A percentile compares a stretch with the other conserved stretches of the same genome.
Evolutionary conservation across 352 stramenopile species (phyloP).

Genomic region (Phytopythium aichiense): DNA sequence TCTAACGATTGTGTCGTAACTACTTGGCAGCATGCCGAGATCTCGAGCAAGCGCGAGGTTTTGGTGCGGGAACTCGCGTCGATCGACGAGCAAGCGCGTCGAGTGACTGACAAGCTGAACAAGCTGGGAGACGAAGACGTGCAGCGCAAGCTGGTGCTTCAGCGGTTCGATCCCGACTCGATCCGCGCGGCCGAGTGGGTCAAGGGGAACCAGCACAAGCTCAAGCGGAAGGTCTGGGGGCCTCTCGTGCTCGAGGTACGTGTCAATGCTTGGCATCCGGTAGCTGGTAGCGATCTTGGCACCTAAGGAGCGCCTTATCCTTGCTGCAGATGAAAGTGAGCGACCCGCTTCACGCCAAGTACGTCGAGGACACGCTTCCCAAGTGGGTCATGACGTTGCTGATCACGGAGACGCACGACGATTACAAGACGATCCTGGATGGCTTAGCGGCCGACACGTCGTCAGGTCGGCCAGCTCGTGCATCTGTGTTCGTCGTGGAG

Average conservation of each 20-base stretch:
- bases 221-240: constrained; percentile 80
- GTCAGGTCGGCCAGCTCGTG: constrained; percentile 46
- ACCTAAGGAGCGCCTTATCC: neutral
- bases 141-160: constrained; percentile 55
- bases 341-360: constrained; percentile 75
- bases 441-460: constrained; percentile 48
- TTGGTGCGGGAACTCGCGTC: constrained; percentile 38
- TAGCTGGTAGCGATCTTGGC: neutral
- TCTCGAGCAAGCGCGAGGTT: constrained; percentile 62
- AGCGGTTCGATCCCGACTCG: constrained; percentile 58
- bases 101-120: constrained; percentile 47
- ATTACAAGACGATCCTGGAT: constrained; percentile 75
- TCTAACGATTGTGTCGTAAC: neutral
- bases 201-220: constrained; percentile 54
- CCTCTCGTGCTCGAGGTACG: constrained; percentile 71
- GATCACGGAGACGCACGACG: constrained; percentile 73
- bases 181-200: constrained; percentile 78
- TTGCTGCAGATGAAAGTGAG: constrained; percentile 67
- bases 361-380: constrained; percentile 78
- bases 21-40: constrained; percentile 50
- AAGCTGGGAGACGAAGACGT: constrained; percentile 75
- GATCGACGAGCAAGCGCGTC: constrained; percentile 48
- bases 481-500: constrained; percentile 67
- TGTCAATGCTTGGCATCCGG: neutral
- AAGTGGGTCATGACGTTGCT: constrained; percentile 75